Conservation (phyloP, 2,329 filamentous ascomycete genomes). For the Aspergillus thermomutatus region DNA sequence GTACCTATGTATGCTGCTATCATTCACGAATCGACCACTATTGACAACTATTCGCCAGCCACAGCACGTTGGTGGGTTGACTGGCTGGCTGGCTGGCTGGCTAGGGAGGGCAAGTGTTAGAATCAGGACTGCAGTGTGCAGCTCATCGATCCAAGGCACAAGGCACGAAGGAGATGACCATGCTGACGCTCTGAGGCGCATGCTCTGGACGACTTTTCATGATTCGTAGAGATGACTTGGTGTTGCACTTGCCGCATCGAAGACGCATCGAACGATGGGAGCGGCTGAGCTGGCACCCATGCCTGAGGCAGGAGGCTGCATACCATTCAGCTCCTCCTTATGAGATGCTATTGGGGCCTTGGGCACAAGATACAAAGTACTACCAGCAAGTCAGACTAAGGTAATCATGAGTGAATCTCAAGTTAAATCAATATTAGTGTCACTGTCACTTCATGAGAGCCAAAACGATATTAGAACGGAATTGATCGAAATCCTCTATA, state of each 20-base stretch:
- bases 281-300: constrained; percentile 14
- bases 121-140: constrained; percentile 15
- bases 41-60: constrained; percentile 13
- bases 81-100: constrained; percentile 5
- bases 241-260: constrained; percentile 19
- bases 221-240: constrained; percentile 4
- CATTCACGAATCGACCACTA: constrained; percentile 5
- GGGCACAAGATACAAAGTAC: background rate
- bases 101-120: constrained; percentile 4
- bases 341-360: background rate
- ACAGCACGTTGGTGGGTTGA: constrained; percentile 15
- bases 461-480: background rate
- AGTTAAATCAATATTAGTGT: background rate
- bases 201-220: background rate
- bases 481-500: background rate
- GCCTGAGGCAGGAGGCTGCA: constrained; percentile 3
- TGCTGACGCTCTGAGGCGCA: background rate
- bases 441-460: background rate
- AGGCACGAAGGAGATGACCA: background rate
- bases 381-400: background rate
- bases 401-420: background rate
- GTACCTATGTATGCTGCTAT: constrained; percentile 8
- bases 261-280: constrained; percentile 29
- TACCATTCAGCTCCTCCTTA: background rate
- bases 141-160: constrained; percentile 6